A percentile compares a stretch with the other conserved stretches of the same genome.
phyloP scores from a whole-genome alignment of 768 basidiomycete genomes.

The Plicaturopsis crispa region DNA sequence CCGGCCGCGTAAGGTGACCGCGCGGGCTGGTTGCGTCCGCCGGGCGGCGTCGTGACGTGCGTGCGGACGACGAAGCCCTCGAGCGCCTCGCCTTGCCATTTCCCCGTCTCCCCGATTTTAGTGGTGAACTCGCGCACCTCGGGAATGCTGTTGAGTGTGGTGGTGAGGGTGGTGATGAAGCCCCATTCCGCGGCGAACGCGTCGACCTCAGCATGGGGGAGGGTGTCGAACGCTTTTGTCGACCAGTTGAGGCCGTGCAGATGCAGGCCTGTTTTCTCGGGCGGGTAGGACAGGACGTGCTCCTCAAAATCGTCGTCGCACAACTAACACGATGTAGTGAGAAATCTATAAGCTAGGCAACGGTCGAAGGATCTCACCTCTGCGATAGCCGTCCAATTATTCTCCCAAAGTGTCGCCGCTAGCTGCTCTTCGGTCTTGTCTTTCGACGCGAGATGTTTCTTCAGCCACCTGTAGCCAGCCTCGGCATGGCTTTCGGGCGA shows the following conservation, averaged over 20 bases:
- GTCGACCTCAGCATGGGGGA: slow-evolving; percentile 58
- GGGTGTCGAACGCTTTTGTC: slow-evolving; percentile 60
- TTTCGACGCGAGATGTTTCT: slow-evolving; percentile 49
- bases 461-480: slow-evolving; percentile 80
- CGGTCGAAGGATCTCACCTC: slow-evolving; percentile 49
- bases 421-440: slow-evolving; percentile 70
- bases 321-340: slow-evolving; percentile 40
- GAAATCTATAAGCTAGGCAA: not conserved
- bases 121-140: slow-evolving; percentile 72
- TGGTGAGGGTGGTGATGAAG: slow-evolving; percentile 71
- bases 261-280: slow-evolving; percentile 82
- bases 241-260: slow-evolving; percentile 85
- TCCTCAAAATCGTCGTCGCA: slow-evolving; percentile 98
- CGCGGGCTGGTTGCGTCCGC: slow-evolving; percentile 13
- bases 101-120: slow-evolving; percentile 54
- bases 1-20: slow-evolving; percentile 65
- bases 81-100: slow-evolving; percentile 78
- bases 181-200: slow-evolving; percentile 87
- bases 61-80: slow-evolving; percentile 95
- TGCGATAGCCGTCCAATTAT: slow-evolving; percentile 83
- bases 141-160: slow-evolving; percentile 47
- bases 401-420: slow-evolving; percentile 67
- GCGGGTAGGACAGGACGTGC: slow-evolving; percentile 81
- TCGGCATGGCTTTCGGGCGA: slow-evolving; percentile 61
- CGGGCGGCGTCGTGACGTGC: slow-evolving; percentile 40